These are phyloP conservation scores for Trichoderma gamsii DNA, from an alignment of 495 filamentous ascomycete species.

Conservation along the genomic window DNA sequence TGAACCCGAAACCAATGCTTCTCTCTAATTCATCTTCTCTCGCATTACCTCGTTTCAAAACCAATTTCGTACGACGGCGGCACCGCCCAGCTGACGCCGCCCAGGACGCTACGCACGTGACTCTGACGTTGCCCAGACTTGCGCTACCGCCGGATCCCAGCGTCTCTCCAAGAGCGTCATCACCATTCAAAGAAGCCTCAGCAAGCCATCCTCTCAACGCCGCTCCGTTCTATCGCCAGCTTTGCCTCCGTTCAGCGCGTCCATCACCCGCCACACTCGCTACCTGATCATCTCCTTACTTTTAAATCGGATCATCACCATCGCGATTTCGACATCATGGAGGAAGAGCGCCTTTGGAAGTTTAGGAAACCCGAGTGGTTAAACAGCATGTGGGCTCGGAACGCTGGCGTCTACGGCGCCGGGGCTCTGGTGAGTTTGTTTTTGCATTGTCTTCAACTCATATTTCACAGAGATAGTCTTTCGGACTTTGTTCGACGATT, in stretches of 20 bases:
- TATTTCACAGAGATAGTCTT: too few relatives aligned
- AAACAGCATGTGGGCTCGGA: conserved; percentile 73
- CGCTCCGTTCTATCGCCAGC: not conserved
- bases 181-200: not conserved
- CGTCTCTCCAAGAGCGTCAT: conserved; percentile 4
- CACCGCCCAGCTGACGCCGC: not conserved
- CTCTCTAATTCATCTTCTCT: not conserved
- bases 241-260: not conserved
- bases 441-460: not conserved
- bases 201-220: not conserved
- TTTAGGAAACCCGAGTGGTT: conserved; percentile 82
- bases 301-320: not conserved
- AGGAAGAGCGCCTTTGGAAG: conserved; percentile 67
- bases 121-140: conserved; percentile 5
- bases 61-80: not conserved
- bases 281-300: too few relatives aligned
- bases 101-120: not conserved
- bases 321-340: conserved; percentile 29
- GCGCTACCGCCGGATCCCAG: conserved; percentile 3
- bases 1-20: too few relatives aligned
- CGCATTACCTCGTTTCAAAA: not conserved
- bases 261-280: not conserved
- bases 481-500: not conserved
- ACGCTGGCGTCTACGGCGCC: conserved; percentile 78
- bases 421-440: conserved; percentile 68